phyloP scores from a whole-genome alignment of 108 stramenopile species.

The Fragilaria crotonensis region DNA sequence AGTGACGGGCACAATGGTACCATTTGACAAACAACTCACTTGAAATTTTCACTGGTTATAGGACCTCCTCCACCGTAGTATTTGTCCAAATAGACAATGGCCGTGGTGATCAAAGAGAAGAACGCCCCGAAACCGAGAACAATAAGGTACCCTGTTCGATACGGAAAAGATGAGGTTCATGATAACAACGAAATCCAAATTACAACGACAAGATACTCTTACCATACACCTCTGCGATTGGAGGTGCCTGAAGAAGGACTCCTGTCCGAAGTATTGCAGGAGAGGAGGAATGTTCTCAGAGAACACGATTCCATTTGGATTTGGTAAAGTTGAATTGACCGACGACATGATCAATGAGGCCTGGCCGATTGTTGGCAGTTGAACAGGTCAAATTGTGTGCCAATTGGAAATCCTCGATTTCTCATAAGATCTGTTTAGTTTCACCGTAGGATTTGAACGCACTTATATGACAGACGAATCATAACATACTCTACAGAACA shows the following conservation, averaged over 20 bases:
- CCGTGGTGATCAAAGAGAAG: slow-evolving; percentile 77
- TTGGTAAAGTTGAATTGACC: too few species aligned
- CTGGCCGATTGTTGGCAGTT: too few species aligned
- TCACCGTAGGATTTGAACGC: too few species aligned
- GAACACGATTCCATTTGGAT: too few species aligned
- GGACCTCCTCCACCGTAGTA: slow-evolving; percentile 50
- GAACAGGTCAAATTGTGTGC: too few species aligned
- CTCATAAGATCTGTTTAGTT: too few species aligned
- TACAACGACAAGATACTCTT: slow-evolving; percentile 5
- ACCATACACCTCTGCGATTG: slow-evolving; percentile 52
- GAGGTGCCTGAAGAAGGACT: slow-evolving; percentile 71
- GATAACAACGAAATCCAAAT: not conserved
- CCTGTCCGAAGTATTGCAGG: slow-evolving; percentile 29
- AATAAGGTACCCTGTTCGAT: slow-evolving; percentile 26
- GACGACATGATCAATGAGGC: too few species aligned
- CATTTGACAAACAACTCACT: slow-evolving; percentile 42
- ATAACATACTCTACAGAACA: too few species aligned
- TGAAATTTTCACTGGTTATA: slow-evolving; percentile 79
- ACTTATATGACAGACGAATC: too few species aligned
- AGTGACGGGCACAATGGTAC: not conserved
- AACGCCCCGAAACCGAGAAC: slow-evolving; percentile 81
- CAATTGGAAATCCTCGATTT: too few species aligned
- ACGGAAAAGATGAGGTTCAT: not conserved
- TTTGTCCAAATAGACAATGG: slow-evolving; percentile 65
- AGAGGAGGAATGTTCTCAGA: slow-evolving; percentile 27